Conservation (phyloP, 306 rosid species). For the Arachis stenosperma region DNA sequence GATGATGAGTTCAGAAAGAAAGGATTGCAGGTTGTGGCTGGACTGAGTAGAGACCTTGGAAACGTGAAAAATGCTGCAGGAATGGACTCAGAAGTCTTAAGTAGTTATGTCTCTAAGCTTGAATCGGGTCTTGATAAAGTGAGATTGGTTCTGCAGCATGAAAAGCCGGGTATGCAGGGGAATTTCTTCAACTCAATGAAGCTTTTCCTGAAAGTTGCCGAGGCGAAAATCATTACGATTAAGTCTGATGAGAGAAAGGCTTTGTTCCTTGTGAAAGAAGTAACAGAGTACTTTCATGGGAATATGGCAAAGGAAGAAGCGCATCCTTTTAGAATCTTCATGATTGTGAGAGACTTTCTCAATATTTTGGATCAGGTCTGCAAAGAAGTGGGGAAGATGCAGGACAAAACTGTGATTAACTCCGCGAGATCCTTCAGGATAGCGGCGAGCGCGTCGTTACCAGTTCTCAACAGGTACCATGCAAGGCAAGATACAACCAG, state of each 20-base stretch:
- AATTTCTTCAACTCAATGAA: constrained; percentile 74
- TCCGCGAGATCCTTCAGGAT: constrained; percentile 92
- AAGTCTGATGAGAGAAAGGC: constrained; percentile 79
- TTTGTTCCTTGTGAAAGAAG: constrained; percentile 79
- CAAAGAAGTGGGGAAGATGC: constrained; percentile 95
- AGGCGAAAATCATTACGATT: constrained; percentile 65
- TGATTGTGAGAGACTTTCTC: constrained; percentile 93
- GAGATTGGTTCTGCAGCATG: constrained; percentile 69
- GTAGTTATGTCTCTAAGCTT: constrained; percentile 83
- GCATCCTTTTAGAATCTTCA: constrained; percentile 91
- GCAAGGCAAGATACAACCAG: constrained; percentile 70
- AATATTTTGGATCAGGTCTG: constrained; percentile 86
- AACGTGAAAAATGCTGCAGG: constrained; percentile 89
- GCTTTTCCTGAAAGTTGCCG: constrained; percentile 74
- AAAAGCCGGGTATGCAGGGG: constrained; percentile 66
- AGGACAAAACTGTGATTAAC: constrained; percentile 69
- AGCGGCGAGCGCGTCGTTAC: constrained; percentile 84
- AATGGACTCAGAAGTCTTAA: constrained; percentile 91
- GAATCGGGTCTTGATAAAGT: constrained; percentile 92
- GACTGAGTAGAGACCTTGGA: constrained; percentile 79
- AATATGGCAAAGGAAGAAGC: constrained; percentile 88
- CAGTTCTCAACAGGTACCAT: constrained; percentile 87
- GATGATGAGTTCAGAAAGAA: constrained; percentile 89
- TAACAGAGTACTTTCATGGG: constrained; percentile 88
- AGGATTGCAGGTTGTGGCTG: constrained; percentile 90